Evolutionary conservation across 768 basidiomycete genomes (phyloP), one percentile per base, ranked within the genome.

Genomic region (Cubamyces sp.): DNA sequence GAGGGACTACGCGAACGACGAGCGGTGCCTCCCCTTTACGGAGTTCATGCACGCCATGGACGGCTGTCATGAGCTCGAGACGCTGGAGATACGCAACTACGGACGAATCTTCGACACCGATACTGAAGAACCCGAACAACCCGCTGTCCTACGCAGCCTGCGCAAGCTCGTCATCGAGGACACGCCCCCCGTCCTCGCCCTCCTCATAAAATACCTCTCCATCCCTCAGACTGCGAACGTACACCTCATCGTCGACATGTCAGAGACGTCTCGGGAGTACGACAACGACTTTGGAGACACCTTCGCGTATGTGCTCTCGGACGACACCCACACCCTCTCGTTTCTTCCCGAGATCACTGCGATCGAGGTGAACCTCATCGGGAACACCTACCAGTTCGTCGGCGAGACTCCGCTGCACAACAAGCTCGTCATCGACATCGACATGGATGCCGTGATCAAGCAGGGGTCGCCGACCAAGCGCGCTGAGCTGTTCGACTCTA

Each of bases 381-480:
- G 16, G 9, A 42, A 41, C 57, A 50, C 39, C 25, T 58, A 50
- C 48, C 39, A 12, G 39, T 14, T 58, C 48, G 25, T 50, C 47
- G 57, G 57, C 40, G 26, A 25, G 25, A 50, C 57, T 7, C 48
- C 57, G 25, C 39, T 16, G 21, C 3, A 14, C 34, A 42, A 28
- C 25, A 58, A 28, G 26, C 39, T 58, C 11, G 15, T 41, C 14
- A 5, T 58, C 39, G 57, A 58, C 39, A 19, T 50, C 39, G 18
- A 49, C 48, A n/a, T 42, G 39, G 25, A 49, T 40, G 9, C 46
- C 55, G 46, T 16, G 34, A 16, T 48, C 25, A 18, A 9, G 41
- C 15, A 28, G 11, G 42, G 41, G 26, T 9, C 19, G 6, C 26
- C 28, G 41, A 3, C 45, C 19, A 28, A 30, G 25, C 39, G n/a